phyloP scores from a whole-genome alignment of 345 rosid species.

The Gossypium mustelinum region DNA sequence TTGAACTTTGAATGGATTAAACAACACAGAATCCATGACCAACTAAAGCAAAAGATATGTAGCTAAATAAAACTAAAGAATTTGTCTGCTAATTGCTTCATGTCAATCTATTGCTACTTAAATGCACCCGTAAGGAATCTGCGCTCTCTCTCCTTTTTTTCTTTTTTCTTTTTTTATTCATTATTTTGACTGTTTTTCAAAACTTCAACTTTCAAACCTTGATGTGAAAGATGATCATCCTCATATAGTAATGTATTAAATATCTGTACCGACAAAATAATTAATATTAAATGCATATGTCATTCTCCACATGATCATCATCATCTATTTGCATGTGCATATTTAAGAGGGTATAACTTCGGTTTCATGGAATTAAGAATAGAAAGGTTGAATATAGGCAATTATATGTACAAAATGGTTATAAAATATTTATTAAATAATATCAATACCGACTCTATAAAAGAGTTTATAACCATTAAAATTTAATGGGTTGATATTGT shows the following conservation, averaged over 20 bases:
- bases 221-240: too few relatives aligned
- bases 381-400: background rate
- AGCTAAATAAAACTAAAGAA: background rate
- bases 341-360: background rate
- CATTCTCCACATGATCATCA: background rate
- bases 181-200: too few relatives aligned
- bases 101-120: background rate
- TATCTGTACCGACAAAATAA: too few relatives aligned
- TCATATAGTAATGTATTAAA: too few relatives aligned
- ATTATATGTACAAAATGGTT: too few relatives aligned
- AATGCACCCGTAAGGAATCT: background rate
- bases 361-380: background rate
- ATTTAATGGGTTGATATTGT: fast-evolving
- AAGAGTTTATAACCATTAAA: too few relatives aligned
- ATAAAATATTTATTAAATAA: too few relatives aligned
- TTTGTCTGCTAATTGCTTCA: too few relatives aligned
- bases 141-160: too few relatives aligned
- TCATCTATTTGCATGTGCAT: background rate
- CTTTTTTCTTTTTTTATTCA: too few relatives aligned
- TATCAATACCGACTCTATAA: too few relatives aligned
- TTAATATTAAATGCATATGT: background rate
- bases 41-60: background rate
- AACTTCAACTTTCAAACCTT: too few relatives aligned
- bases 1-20: background rate
- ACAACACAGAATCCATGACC: background rate